Percentiles rank a stretch among this genome's conserved stretches.
Conservation (phyloP, 352 stramenopile species). For the Globisporangium heterothallicum region DNA sequence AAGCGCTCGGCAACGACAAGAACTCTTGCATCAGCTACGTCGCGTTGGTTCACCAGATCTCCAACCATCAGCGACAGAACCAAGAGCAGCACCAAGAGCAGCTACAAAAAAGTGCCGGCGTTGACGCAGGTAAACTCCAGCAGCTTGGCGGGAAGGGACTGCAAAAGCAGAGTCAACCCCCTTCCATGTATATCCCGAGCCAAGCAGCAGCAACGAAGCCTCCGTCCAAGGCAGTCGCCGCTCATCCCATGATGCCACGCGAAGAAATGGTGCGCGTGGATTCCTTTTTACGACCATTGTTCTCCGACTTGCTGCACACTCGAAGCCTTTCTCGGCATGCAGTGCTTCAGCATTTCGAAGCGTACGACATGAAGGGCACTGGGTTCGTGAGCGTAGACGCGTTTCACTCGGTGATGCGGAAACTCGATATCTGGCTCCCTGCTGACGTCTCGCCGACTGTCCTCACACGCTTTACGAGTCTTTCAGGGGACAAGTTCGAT, state of each 20-base stretch:
- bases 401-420: conserved; percentile 56
- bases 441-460: conserved; percentile 38
- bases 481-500: conserved; percentile 54
- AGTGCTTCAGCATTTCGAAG: conserved; percentile 36
- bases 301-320: conserved; percentile 41
- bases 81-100: background rate
- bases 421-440: conserved; percentile 46
- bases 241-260: conserved; percentile 14
- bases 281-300: conserved; percentile 37
- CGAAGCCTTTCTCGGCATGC: conserved; percentile 23
- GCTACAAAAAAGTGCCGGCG: background rate
- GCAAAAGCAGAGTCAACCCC: background rate
- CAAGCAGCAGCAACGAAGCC: background rate
- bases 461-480: conserved; percentile 37
- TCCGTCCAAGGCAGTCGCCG: background rate
- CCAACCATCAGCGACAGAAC: conserved; percentile 21
- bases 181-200: background rate
- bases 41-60: conserved; percentile 41
- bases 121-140: conserved; percentile 2
- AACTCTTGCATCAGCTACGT: conserved; percentile 48
- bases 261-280: conserved; percentile 45
- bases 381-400: conserved; percentile 65
- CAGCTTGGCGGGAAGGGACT: background rate
- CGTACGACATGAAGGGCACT: conserved; percentile 52
- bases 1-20: conserved; percentile 33